phyloP scores from a whole-genome alignment of 805 yeast species.

The Pichia nakasei region DNA sequence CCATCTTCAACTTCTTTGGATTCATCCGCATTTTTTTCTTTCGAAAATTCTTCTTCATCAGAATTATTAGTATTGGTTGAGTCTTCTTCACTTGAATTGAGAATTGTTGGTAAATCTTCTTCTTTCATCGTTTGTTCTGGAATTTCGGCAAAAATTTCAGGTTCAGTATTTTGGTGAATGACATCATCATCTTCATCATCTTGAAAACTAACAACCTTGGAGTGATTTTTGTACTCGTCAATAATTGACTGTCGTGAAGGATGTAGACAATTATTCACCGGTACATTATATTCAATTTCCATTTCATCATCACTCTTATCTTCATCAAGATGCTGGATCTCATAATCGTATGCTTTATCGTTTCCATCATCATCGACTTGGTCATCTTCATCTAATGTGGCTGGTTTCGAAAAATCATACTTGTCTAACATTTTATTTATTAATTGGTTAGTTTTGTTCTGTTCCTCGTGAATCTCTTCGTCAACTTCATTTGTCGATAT shows the following conservation, averaged over 20 bases:
- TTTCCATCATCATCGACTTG: slow-evolving; percentile 31
- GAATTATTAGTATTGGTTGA: no score
- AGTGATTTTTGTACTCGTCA: slow-evolving; percentile 19
- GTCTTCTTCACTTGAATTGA: no score
- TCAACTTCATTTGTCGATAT: slow-evolving; percentile 7
- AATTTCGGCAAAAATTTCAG: slow-evolving; percentile 23
- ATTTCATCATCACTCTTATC: slow-evolving; percentile 20
- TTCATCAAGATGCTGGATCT: slow-evolving; percentile 26
- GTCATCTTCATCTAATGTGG: slow-evolving; percentile 24
- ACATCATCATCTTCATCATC: slow-evolving; percentile 15
- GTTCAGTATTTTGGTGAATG: slow-evolving; percentile 13
- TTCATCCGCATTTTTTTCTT: no score
- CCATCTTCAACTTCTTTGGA: no score
- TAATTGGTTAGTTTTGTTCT: slow-evolving; percentile 36
- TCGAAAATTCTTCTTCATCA: no score
- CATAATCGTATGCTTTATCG: slow-evolving; percentile 29
- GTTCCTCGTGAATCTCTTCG: slow-evolving; percentile 33
- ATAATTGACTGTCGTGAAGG: slow-evolving; percentile 16
- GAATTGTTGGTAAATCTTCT: slow-evolving; percentile 10
- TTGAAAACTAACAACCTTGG: slow-evolving; percentile 7
- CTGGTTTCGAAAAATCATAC: slow-evolving; percentile 46
- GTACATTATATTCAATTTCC: slow-evolving; percentile 11
- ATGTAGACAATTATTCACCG: slow-evolving; percentile 17
- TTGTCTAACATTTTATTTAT: slow-evolving; percentile 38
- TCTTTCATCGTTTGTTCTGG: slow-evolving; percentile 16